A percentile compares a stretch with the other conserved stretches of the same genome.
phyloP scores from a whole-genome alignment of 768 basidiomycete genomes.

The Cystofilobasidium macerans region DNA sequence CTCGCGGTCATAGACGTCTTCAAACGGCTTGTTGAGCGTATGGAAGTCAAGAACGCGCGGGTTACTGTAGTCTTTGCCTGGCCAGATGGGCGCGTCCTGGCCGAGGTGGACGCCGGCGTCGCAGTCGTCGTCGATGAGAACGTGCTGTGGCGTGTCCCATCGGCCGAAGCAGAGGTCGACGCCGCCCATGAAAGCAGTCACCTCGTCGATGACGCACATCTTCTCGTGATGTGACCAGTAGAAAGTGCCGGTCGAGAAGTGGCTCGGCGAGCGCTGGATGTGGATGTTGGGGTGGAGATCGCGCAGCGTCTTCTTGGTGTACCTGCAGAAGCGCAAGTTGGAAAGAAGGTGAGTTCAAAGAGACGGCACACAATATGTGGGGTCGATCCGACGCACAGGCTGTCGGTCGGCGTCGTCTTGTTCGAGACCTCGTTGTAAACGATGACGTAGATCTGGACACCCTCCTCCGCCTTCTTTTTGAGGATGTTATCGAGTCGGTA shows the following conservation, averaged over 20 bases:
- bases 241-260: constrained; percentile 93
- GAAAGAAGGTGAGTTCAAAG: neutral
- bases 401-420: constrained; percentile 84
- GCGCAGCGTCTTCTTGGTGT: constrained; percentile 71
- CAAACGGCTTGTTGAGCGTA: constrained; percentile 72
- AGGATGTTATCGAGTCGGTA: constrained; percentile 79
- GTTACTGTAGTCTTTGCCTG: constrained; percentile 46
- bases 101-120: constrained; percentile 45
- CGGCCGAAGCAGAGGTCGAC: constrained; percentile 65
- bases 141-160: constrained; percentile 80
- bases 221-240: constrained; percentile 99
- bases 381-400: constrained; percentile 50
- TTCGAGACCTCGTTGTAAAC: constrained; percentile 94
- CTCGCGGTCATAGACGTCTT: constrained; percentile 86
- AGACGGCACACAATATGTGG: neutral
- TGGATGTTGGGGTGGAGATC: constrained; percentile 82
- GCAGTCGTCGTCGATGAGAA: constrained; percentile 67
- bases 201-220: constrained; percentile 89
- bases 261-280: constrained; percentile 93
- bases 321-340: constrained; percentile 42
- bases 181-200: constrained; percentile 97
- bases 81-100: constrained; percentile 65
- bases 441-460: constrained; percentile 91
- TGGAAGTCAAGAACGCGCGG: constrained; percentile 69
- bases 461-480: constrained; percentile 83